Evolutionary conservation across 192 early-diverging fungal species (phyloP).

Genomic region (Coemansia sp.): DNA sequence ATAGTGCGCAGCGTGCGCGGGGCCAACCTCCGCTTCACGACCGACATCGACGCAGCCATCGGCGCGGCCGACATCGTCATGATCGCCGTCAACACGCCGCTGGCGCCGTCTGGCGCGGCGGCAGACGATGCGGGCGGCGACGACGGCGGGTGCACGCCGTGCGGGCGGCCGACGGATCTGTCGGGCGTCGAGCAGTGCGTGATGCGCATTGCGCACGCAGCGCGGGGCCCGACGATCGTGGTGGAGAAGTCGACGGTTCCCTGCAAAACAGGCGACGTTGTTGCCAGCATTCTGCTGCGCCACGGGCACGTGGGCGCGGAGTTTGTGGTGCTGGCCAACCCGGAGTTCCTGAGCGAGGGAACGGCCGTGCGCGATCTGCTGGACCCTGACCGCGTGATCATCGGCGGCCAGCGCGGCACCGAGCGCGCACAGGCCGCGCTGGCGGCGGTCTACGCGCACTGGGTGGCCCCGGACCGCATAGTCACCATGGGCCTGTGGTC

Average conservation of each 20-base stretch:
- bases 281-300: conserved; percentile 78
- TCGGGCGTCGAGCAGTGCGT: conserved; percentile 73
- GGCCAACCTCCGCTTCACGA: conserved; percentile 85
- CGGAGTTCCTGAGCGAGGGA: conserved; percentile 95
- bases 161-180: conserved; percentile 78
- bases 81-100: conserved; percentile 92
- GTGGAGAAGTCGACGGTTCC: conserved; percentile 96
- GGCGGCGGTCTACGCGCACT: conserved; percentile 76
- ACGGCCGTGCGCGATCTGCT: conserved; percentile 83
- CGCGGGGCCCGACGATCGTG: conserved; percentile 81
- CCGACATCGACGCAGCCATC: conserved; percentile 78
- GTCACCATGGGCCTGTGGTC: conserved; percentile 93
- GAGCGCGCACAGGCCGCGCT: conserved; percentile 81
- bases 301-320: conserved; percentile 63
- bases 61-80: conserved; percentile 83
- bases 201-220: conserved; percentile 77
- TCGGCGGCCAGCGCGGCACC: conserved; percentile 73
- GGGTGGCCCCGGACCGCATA: conserved; percentile 82
- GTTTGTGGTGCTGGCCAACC: conserved; percentile 90
- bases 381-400: conserved; percentile 86
- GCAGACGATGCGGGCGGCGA: not conserved
- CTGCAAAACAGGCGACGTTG: conserved; percentile 83
- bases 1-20: conserved; percentile 73
- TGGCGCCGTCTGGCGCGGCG: conserved; percentile 65
- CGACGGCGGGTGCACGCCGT: not conserved